Evolutionary conservation across 1,284 basidiomycete genomes (phyloP).

Genomic region (Trichosporon coremiiforme): DNA sequence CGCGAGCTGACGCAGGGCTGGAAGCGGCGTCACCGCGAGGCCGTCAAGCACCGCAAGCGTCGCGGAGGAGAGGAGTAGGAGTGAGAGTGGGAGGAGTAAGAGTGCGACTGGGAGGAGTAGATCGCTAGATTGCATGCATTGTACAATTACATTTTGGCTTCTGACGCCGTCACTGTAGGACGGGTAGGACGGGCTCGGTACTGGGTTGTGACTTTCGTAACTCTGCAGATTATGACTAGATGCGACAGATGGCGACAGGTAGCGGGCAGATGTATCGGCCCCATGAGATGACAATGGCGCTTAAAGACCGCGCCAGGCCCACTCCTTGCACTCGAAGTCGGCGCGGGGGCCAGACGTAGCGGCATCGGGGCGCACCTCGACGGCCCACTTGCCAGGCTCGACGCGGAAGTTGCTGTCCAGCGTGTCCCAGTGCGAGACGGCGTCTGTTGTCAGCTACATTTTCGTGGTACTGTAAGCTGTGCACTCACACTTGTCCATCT

Average conservation of each 20-base stretch:
- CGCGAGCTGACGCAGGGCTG: constrained; percentile 73
- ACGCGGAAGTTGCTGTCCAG: constrained; percentile 42
- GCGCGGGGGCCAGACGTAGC: constrained; percentile 36
- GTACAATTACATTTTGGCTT: constrained; percentile 7
- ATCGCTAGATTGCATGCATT: constrained; percentile 9
- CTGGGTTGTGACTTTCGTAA: background rate
- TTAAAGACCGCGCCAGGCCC: constrained; percentile 44
- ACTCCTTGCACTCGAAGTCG: constrained; percentile 39
- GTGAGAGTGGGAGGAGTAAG: constrained; percentile 40
- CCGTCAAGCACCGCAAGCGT: constrained; percentile 67
- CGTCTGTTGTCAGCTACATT: constrained; percentile 31
- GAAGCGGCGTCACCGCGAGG: constrained; percentile 77
- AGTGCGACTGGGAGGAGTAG: no score
- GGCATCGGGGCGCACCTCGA: constrained; percentile 44
- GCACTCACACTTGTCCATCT: constrained; percentile 51
- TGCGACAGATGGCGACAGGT: no score
- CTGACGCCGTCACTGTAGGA: background rate
- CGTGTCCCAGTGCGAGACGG: constrained; percentile 56
- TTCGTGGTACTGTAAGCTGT: constrained; percentile 3
- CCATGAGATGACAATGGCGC: background rate
- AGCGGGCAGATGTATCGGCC: background rate
- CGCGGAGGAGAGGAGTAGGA: constrained; percentile 59
- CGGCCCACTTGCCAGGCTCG: constrained; percentile 48
- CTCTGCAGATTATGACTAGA: no score
- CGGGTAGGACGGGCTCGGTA: no score